Conservation (phyloP, 139 green algal genomes). For the Tetratostichococcus sp. region DNA sequence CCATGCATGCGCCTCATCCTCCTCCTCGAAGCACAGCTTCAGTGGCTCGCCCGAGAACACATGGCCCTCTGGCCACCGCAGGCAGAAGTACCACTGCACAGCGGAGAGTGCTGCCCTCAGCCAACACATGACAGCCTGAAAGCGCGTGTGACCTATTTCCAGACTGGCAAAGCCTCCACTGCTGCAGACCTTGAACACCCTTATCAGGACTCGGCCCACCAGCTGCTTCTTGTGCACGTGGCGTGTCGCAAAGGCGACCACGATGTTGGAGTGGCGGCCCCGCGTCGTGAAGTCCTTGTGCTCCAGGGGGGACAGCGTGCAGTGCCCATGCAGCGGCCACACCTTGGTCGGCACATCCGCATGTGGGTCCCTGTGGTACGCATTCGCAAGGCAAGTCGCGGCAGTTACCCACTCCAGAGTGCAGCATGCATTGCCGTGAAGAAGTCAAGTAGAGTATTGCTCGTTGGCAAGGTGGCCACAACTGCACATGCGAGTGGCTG, state of each 20-base stretch:
- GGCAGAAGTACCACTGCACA: slow-evolving; percentile 15
- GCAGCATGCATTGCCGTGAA: no score
- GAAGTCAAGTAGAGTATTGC: no score
- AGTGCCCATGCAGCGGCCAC: slow-evolving; percentile 10
- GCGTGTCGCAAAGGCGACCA: slow-evolving; percentile 11
- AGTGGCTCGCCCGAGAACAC: slow-evolving; percentile 9
- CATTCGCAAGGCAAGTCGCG: neutral
- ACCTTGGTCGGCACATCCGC: slow-evolving; percentile 9
- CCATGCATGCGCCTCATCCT: neutral
- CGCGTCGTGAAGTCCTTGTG: slow-evolving; percentile 7
- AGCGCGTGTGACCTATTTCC: no score
- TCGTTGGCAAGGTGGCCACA: no score
- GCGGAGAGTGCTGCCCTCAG: no score
- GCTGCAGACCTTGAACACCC: no score
- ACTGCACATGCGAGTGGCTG: neutral
- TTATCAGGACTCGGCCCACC: neutral
- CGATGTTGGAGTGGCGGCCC: slow-evolving; percentile 11
- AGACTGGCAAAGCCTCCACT: no score
- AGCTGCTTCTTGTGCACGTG: slow-evolving; percentile 13
- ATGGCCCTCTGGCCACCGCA: slow-evolving; percentile 8
- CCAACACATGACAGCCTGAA: no score
- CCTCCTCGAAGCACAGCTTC: slow-evolving; percentile 10
- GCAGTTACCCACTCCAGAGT: no score
- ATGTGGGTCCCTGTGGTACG: neutral
- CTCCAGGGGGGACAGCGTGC: slow-evolving; percentile 10